These are phyloP conservation scores for Aspergillus olivimuriae DNA, from an alignment of 495 filamentous ascomycete genomes.

Conservation along the genomic window DNA sequence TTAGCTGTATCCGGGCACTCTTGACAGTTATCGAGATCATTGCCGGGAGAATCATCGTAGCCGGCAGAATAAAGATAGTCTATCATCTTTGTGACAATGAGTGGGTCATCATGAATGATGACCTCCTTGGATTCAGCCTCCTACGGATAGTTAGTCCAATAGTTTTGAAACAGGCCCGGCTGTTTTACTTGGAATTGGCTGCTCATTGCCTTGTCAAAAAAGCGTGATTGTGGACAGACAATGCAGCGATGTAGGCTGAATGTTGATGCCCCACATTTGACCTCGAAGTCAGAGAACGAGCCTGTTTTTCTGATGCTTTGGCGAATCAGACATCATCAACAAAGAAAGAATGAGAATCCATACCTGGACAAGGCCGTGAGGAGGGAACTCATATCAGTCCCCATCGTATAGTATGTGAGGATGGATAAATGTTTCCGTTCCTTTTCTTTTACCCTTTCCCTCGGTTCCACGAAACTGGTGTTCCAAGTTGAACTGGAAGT, in stretches of 20 bases:
- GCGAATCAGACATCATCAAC: not conserved
- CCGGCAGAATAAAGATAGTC: slow-evolving; percentile 2
- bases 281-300: not conserved
- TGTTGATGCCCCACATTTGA: not conserved
- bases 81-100: slow-evolving; percentile 1
- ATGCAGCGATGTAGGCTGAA: not conserved
- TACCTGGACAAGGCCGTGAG: not conserved
- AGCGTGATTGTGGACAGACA: not conserved
- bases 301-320: not conserved
- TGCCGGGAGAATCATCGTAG: not conserved
- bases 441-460: too few relatives aligned
- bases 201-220: slow-evolving; percentile 1
- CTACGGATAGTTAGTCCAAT: not conserved
- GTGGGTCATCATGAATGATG: slow-evolving; percentile 1
- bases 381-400: not conserved
- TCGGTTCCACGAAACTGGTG: too few relatives aligned
- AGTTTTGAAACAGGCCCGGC: not conserved
- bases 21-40: not conserved
- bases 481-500: too few relatives aligned
- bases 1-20: not conserved
- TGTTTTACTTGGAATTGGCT: not conserved
- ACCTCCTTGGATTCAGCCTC: slow-evolving; percentile 1
- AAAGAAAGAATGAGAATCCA: not conserved
- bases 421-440: too few relatives aligned
- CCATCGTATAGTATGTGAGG: too few relatives aligned